Conservation (phyloP, 1,284 basidiomycete genomes). For the Cutaneotrichosporon cavernicola region DNA sequence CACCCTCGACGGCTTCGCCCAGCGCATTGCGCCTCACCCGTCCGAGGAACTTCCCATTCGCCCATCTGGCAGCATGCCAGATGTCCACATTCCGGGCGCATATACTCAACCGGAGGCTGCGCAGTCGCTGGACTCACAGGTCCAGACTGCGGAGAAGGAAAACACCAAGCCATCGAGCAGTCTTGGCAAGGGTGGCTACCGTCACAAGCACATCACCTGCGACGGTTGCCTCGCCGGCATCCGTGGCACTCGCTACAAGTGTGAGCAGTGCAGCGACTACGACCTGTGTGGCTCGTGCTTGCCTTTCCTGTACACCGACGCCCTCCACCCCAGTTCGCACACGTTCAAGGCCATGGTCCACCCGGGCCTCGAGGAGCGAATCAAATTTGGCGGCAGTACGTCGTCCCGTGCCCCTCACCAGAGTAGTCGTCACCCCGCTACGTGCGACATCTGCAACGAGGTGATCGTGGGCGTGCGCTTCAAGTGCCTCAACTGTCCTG, state of each 20-base stretch:
- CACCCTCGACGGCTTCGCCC: conserved; percentile 39
- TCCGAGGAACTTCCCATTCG: conserved; percentile 6
- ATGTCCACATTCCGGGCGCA: conserved; percentile 40
- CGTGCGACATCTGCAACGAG: conserved; percentile 45
- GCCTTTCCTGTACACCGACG: conserved; percentile 41
- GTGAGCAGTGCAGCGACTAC: conserved; percentile 49
- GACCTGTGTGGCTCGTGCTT: conserved; percentile 50
- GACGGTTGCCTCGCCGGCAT: conserved; percentile 48
- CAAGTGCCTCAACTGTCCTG: conserved; percentile 53
- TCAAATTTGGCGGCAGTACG: conserved; percentile 34
- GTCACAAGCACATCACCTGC: conserved; percentile 50
- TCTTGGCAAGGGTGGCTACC: conserved; percentile 43
- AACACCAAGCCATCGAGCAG: conserved; percentile 22
- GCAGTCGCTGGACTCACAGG: conserved; percentile 9
- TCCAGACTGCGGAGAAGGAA: conserved; percentile 5
- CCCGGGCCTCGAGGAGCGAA: conserved; percentile 43
- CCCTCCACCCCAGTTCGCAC: conserved; percentile 43
- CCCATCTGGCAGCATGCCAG: conserved; percentile 5
- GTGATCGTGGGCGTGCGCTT: conserved; percentile 48
- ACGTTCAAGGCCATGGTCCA: conserved; percentile 50
- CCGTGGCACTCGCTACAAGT: conserved; percentile 50
- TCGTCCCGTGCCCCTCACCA: conserved; percentile 24
- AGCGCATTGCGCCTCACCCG: conserved; percentile 22
- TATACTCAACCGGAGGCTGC: conserved; percentile 32
- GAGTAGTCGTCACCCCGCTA: conserved; percentile 38